phyloP scores from a whole-genome alignment of 140 eudicot species.

The Anethum foeniculum region DNA sequence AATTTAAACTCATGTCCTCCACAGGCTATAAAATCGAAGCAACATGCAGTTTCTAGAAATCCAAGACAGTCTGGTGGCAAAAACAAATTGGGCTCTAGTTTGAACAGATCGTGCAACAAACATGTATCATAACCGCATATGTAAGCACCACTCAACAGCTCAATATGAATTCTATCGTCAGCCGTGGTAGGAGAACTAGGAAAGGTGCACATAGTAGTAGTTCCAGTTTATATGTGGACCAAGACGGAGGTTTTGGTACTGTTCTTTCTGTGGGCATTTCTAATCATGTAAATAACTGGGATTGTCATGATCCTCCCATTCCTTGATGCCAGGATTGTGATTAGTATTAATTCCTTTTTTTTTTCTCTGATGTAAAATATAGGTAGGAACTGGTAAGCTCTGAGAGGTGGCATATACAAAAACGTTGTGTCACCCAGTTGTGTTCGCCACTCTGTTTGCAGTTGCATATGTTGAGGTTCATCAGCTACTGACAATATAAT shows the following conservation, averaged over 20 bases:
- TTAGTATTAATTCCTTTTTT: background rate
- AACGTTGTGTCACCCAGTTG: background rate
- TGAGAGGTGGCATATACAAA: background rate
- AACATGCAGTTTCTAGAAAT: constrained; percentile 11
- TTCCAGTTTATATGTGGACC: constrained; percentile 6
- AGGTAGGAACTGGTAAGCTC: background rate
- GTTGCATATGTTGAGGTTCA: background rate
- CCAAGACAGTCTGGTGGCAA: constrained; percentile 15
- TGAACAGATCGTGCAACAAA: constrained; percentile 18
- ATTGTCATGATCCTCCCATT: background rate
- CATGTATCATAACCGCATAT: background rate
- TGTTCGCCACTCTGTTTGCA: background rate
- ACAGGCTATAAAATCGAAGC: constrained; percentile 15
- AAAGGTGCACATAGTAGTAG: constrained; percentile 37
- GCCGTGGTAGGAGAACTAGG: constrained; percentile 36
- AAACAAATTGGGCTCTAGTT: background rate
- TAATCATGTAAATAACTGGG: constrained; percentile 13
- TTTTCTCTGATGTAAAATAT: background rate
- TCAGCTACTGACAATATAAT: background rate
- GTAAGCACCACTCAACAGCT: constrained; percentile 10
- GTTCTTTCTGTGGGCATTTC: background rate
- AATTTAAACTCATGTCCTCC: constrained; percentile 32
- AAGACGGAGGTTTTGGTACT: background rate
- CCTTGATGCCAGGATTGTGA: background rate
- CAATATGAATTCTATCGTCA: constrained; percentile 12